Base-by-base conservation (phyloP, 306 rosid genomes). In the Clitoria ternatea region DNA sequence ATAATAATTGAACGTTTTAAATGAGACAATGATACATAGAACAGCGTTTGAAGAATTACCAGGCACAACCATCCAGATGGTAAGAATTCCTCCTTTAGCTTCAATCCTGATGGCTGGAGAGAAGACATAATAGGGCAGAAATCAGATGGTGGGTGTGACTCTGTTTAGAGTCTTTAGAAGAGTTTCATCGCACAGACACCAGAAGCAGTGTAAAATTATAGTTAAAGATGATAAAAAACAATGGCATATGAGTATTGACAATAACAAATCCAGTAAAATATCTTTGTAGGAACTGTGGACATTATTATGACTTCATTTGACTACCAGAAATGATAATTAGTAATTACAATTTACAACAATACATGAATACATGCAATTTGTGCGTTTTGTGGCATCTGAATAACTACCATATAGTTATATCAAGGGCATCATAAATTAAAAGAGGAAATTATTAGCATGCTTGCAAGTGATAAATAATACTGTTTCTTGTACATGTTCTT, bases 1-100 rank as follows among this genome's bases (percentile, higher is more conserved):
- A 45, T 14, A 30, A 56, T 30, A 67, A 61, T 10, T 3, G 9
- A 56, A 59, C 1, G 36, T 26, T 67, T 69, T 47, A 37, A 56
- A 39, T 3, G 35, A 70, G 80, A 60, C 55, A 45, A 66, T 50
- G 43, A 61, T 19, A 19, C 37, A 66, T 53, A 72, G 52, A 18
- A 74, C 40, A 63, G 36, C 24, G 79, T 49, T 20, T 49, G 39
- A 59, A 67, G 53, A 54, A 20, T 45, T 89, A 94, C 98, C 97
- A 94, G 80, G 81, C 98, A 85, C 81, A 88, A 77, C 98, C 98
- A 94, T 50, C 92, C 92, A 78, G 94, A n/a, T 23, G 98, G 97
- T 72, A 94, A 77, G 80, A 48, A 94, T 59, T 94, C 96, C 82
- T 90, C 96, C 81, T 94, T 90, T 74, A 94, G 72, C 35, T 84